Conservation (phyloP, 805 yeast genomes). For the Candida insectorum region DNA sequence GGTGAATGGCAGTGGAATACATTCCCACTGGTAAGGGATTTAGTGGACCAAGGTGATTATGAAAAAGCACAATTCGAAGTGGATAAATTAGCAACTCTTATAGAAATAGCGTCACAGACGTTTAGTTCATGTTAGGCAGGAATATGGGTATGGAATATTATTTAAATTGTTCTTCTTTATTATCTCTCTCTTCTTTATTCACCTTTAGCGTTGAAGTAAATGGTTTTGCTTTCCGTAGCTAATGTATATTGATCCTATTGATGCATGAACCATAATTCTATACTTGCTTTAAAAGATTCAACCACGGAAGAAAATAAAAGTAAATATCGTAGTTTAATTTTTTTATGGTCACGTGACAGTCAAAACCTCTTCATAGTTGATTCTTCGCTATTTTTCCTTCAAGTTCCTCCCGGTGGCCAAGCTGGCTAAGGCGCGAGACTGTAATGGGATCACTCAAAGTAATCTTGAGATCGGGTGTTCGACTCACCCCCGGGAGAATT, state of each 20-base stretch:
- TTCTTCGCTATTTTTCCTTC: not conserved
- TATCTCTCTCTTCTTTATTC: too few species aligned
- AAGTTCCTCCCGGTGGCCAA: constrained; percentile 38
- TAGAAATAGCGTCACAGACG: constrained; percentile 8
- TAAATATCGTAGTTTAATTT: too few species aligned
- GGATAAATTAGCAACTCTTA: constrained; percentile 32
- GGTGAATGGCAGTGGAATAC: constrained; percentile 52
- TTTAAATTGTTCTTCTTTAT: too few species aligned
- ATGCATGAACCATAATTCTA: too few species aligned
- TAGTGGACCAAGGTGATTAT: constrained; percentile 48
- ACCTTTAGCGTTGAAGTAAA: too few species aligned
- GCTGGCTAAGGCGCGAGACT: constrained; percentile 46
- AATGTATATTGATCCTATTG: not conserved
- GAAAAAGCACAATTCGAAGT: constrained; percentile 53
- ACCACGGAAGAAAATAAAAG: not conserved
- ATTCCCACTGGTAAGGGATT: constrained; percentile 77
- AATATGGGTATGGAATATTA: too few species aligned
- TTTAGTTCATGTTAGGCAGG: constrained; percentile 2
- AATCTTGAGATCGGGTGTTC: constrained; percentile 45
- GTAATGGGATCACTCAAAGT: constrained; percentile 29
- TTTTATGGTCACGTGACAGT: too few species aligned
- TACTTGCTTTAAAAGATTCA: not conserved
- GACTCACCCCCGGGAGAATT: constrained; percentile 43
- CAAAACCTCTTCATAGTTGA: too few species aligned
- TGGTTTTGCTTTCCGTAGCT: too few species aligned